Evolutionary conservation across 1,284 basidiomycete genomes (phyloP).

Genomic region (Sporisorium sorghi): DNA sequence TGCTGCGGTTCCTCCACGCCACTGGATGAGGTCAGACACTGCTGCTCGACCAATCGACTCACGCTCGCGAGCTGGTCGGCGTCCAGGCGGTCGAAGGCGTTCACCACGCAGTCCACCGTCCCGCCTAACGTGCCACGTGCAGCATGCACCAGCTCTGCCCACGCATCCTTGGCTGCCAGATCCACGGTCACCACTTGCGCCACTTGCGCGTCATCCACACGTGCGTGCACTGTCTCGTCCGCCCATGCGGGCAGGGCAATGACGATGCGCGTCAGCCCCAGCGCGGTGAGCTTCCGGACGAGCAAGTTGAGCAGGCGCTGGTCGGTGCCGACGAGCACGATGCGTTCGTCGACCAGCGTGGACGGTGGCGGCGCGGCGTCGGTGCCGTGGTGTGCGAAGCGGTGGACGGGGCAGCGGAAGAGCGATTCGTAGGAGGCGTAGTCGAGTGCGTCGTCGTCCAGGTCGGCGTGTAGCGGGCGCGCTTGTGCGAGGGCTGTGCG

Average conservation of each 20-base stretch:
- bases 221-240: neutral
- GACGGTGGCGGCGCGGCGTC: slow-evolving; percentile 1
- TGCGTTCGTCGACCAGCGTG: slow-evolving; percentile 24
- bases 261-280: neutral
- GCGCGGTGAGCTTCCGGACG: neutral
- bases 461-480: neutral
- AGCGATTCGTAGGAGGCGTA: neutral
- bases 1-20: no score
- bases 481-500: neutral
- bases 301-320: slow-evolving; percentile 4
- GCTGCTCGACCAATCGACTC: neutral
- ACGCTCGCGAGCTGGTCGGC: neutral
- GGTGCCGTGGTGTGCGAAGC: neutral
- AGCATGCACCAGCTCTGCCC: neutral
- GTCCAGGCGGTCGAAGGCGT: neutral
- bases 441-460: neutral
- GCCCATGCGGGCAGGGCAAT: neutral
- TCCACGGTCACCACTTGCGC: neutral
- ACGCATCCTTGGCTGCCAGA: neutral
- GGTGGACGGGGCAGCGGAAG: neutral
- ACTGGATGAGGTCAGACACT: neutral
- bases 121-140: neutral
- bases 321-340: slow-evolving; percentile 22
- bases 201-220: no score
- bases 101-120: neutral